Evolutionary conservation across 2,329 filamentous ascomycete species (phyloP).

Genomic region (Fusarium sp.): DNA sequence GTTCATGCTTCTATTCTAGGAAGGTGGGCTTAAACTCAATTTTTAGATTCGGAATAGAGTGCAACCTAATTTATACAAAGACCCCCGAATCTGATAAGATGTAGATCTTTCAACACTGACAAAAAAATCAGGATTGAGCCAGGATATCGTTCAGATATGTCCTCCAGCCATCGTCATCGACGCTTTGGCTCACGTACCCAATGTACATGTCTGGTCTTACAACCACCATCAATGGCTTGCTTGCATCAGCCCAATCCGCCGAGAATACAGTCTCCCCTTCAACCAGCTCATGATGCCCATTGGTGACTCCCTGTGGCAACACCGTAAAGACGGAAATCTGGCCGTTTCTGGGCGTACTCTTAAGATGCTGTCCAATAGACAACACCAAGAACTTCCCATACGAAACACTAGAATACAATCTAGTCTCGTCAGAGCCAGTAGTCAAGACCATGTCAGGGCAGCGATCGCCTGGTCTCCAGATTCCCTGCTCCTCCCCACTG

Average conservation of each 20-base stretch:
- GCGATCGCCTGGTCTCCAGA: conserved; percentile 29
- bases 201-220: conserved; percentile 37
- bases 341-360: background rate
- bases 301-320: background rate
- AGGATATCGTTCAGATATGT: conserved; percentile 8
- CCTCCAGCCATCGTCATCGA: conserved; percentile 12
- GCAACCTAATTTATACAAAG: background rate
- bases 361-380: background rate
- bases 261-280: background rate
- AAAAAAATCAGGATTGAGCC: background rate
- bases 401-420: conserved; percentile 1
- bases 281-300: background rate
- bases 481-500: background rate
- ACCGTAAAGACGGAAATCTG: conserved; percentile 1
- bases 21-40: background rate
- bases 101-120: background rate
- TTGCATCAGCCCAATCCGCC: conserved; percentile 7
- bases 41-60: background rate
- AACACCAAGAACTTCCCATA: conserved; percentile 13
- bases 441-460: conserved; percentile 19
- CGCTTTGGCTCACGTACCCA: conserved; percentile 9
- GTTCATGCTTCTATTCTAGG: background rate
- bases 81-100: background rate
- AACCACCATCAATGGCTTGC: background rate
- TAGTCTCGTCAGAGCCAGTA: background rate